Evolutionary conservation across 495 filamentous ascomycete genomes (phyloP).

Genomic region (Lindgomyces ingoldianus): DNA sequence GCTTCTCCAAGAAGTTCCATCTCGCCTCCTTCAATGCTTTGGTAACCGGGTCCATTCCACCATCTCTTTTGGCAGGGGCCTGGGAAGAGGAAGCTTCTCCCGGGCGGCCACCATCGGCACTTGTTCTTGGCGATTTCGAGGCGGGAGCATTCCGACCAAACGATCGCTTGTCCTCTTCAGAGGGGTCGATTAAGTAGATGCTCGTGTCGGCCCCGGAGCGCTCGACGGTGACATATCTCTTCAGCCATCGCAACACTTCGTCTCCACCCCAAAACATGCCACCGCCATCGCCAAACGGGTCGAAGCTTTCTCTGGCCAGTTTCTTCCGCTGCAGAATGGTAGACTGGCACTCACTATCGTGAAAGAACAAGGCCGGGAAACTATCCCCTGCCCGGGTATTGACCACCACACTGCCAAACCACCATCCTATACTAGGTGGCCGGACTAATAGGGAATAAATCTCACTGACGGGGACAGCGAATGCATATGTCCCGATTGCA

Average conservation of each 20-base stretch:
- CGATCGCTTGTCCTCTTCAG: slow-evolving; percentile 73
- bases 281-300: slow-evolving; percentile 83
- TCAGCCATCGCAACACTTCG: slow-evolving; percentile 90
- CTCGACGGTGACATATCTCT: slow-evolving; percentile 78
- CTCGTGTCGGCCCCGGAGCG: slow-evolving; percentile 80
- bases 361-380: slow-evolving; percentile 95
- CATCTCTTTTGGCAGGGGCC: slow-evolving; percentile 54
- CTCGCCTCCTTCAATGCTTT: slow-evolving; percentile 94
- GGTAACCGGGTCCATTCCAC: slow-evolving; percentile 90
- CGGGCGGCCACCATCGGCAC: slow-evolving; percentile 42
- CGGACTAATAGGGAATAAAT: slow-evolving; percentile 89
- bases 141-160: slow-evolving; percentile 67
- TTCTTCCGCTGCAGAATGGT: slow-evolving; percentile 93
- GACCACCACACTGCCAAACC: slow-evolving; percentile 93
- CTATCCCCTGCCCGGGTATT: slow-evolving; percentile 86
- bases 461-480: slow-evolving; percentile 85
- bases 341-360: slow-evolving; percentile 92
- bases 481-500: slow-evolving; percentile 83
- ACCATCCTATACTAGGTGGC: slow-evolving; percentile 94
- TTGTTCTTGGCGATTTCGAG: slow-evolving; percentile 36
- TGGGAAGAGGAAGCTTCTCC: slow-evolving; percentile 35
- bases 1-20: slow-evolving; percentile 92
- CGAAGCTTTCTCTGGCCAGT: slow-evolving; percentile 76
- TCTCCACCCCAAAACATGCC: slow-evolving; percentile 97
- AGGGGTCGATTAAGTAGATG: slow-evolving; percentile 88